Base-by-base conservation (phyloP, 352 stramenopile species). In the Phytophthora pini region DNA sequence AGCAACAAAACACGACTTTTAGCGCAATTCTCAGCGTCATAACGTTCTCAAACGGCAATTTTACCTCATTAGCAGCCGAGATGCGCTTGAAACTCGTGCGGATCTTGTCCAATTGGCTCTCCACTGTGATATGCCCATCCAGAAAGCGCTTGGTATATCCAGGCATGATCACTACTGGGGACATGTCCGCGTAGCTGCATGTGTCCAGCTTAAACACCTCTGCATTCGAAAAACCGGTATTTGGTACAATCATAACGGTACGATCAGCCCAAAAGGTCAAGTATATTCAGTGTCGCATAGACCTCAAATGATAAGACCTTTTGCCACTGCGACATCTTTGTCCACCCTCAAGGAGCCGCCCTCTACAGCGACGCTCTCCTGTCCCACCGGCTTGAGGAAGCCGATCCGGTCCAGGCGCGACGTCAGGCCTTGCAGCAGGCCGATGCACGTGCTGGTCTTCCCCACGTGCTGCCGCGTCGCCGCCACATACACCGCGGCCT, bases 61-160 rank as follows among this genome's bases (percentile, higher is more conserved):
- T 11, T 38, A 90, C 82, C 67, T 94, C 81, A 54, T 92, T 94
- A 17, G 69, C 61, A 0, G 59, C 62, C 15, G 76, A 79, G 63
- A 94, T 94, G 31, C 59, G 67, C 32, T 87, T 67, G 51, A 94
- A 94, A 73, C 82, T 90, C 63, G 77, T 67, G 36, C 68, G 80
- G 40, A 94, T 94, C 54, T 89, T 87, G 24, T 54, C 31, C 38
- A 94, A 56, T 64, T 94, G 86, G 44, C 73, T 82, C 61, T 91
- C 81, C 55, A 92, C 79, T 31, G 83, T 93, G 59, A 96, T 95
- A 62, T 98, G 76, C 20, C 95, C 94, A 61, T 99, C 96, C 20
- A 99, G 79, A 66, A 95, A 99, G n/a, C 98, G 72, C 63, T 95
- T 96, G 29, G 96, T 99, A 72, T 99, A 99, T 6, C 96, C 96